These are phyloP conservation scores for Teratosphaeria epicoccoides DNA, from an alignment of 2,329 filamentous ascomycete species.

Conservation along the genomic window DNA sequence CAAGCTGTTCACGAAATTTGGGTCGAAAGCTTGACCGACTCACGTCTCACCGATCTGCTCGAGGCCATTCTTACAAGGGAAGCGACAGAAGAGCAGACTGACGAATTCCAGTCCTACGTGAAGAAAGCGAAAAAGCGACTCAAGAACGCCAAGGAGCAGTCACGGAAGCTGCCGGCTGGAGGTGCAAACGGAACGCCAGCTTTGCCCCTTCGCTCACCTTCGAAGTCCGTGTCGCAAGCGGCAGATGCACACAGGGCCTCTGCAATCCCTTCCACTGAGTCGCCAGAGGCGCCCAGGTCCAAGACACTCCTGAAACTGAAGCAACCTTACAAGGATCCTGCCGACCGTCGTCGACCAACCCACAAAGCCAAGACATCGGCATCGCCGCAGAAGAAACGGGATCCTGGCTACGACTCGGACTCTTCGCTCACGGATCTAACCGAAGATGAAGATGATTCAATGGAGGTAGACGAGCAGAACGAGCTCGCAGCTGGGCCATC, in stretches of 20 bases:
- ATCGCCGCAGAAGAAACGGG: slow-evolving; percentile 17
- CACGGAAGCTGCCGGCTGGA: slow-evolving; percentile 27
- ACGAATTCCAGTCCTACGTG: slow-evolving; percentile 34
- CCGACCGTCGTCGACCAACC: slow-evolving; percentile 8
- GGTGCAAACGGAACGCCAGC: slow-evolving; percentile 16
- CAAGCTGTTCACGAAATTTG: slow-evolving; percentile 35
- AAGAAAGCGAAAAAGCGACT: slow-evolving; percentile 33
- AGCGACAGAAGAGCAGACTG: slow-evolving; percentile 29
- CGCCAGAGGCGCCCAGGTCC: slow-evolving; percentile 7
- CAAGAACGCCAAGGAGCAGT: slow-evolving; percentile 21
- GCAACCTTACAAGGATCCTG: neutral
- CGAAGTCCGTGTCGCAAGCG: slow-evolving; percentile 7
- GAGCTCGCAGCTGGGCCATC: slow-evolving; percentile 6
- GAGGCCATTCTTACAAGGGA: slow-evolving; percentile 33
- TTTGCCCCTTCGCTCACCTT: slow-evolving; percentile 16
- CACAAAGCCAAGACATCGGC: slow-evolving; percentile 15
- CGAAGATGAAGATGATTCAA: slow-evolving; percentile 21
- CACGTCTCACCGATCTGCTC: slow-evolving; percentile 29
- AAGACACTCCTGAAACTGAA: slow-evolving; percentile 24
- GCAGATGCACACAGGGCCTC: slow-evolving; percentile 6
- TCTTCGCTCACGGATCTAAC: slow-evolving; percentile 27
- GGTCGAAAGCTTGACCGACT: slow-evolving; percentile 29
- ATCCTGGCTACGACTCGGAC: slow-evolving; percentile 17
- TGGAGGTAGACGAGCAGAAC: slow-evolving; percentile 14
- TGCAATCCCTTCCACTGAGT: slow-evolving; percentile 23